phyloP scores from a whole-genome alignment of 1,139 yeast genomes.

The Groenewaldozyma sp. region DNA sequence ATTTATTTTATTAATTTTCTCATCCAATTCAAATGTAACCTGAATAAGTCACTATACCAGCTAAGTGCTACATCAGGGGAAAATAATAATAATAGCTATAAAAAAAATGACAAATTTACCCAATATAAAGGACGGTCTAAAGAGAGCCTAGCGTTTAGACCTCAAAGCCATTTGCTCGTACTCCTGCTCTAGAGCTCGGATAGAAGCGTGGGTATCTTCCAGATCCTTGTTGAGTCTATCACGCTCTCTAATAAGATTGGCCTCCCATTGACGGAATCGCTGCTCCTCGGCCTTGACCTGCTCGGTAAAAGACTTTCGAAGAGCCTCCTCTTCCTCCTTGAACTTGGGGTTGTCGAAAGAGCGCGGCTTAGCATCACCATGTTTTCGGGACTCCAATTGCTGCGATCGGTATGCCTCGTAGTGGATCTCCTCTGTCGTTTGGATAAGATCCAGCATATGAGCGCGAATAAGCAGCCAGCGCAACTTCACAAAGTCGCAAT shows the following conservation, averaged over 20 bases:
- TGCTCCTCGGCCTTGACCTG: slow-evolving; percentile 97
- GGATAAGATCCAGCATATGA: slow-evolving; percentile 82
- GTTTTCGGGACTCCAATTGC: slow-evolving; percentile 60
- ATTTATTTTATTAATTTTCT: no score
- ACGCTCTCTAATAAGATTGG: slow-evolving; percentile 88
- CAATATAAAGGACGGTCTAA: background rate
- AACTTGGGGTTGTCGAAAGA: slow-evolving; percentile 73
- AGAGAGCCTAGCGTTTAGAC: slow-evolving; percentile 13
- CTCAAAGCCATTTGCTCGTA: slow-evolving; percentile 21
- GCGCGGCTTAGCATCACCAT: slow-evolving; percentile 37
- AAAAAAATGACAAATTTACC: background rate
- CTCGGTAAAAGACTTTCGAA: slow-evolving; percentile 93
- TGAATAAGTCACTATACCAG: no score
- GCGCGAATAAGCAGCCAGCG: slow-evolving; percentile 84
- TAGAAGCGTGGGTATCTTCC: slow-evolving; percentile 63
- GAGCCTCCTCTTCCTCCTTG: slow-evolving; percentile 90
- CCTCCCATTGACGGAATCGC: slow-evolving; percentile 97
- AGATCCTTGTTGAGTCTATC: slow-evolving; percentile 89
- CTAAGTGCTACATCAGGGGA: no score
- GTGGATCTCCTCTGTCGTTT: slow-evolving; percentile 85
- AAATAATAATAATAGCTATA: slow-evolving; percentile 3
- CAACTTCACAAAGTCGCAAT: slow-evolving; percentile 90
- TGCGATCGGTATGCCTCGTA: slow-evolving; percentile 80
- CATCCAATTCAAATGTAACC: no score
- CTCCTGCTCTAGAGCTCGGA: slow-evolving; percentile 29